A percentile compares a stretch with the other conserved stretches of the same genome.
phyloP scores from a whole-genome alignment of 2,329 filamentous ascomycete genomes.

The Macrophomina pseudophaseolina region DNA sequence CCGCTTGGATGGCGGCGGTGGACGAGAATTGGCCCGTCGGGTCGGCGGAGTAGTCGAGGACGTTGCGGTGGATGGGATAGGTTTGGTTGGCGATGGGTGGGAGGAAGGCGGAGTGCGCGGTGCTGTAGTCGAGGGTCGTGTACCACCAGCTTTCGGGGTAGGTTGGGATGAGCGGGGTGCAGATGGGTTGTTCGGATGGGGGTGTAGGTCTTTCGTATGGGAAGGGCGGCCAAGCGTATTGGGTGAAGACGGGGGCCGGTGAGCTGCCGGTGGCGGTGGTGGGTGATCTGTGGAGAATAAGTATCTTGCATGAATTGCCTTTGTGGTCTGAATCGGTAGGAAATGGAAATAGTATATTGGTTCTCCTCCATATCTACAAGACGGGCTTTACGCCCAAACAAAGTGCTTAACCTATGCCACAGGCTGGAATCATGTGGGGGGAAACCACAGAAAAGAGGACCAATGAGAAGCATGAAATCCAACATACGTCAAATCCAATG shows the following conservation, averaged over 20 bases:
- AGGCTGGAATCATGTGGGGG: too few relatives aligned
- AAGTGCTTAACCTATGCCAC: too few relatives aligned
- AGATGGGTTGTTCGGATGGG: background rate
- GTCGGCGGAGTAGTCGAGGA: conserved; percentile 40
- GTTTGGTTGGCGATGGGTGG: background rate
- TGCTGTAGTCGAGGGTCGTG: background rate
- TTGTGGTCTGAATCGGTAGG: too few relatives aligned
- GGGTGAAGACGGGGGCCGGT: background rate
- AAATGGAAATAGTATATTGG: too few relatives aligned
- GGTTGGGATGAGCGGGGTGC: conserved; percentile 4
- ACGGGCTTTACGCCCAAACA: too few relatives aligned
- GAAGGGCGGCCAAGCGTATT: background rate
- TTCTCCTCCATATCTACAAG: too few relatives aligned
- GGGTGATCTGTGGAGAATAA: background rate
- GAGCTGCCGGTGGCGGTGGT: background rate
- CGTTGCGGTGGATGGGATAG: conserved; percentile 44
- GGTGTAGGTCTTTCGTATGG: background rate
- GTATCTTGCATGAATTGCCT: too few relatives aligned
- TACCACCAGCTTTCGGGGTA: conserved; percentile 19
- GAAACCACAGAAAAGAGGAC: background rate
- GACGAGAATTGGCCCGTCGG: conserved; percentile 39
- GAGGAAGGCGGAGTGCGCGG: conserved; percentile 18
- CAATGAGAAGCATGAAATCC: background rate
- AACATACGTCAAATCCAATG: background rate
- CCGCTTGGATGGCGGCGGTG: conserved; percentile 29